Evolutionary conservation across 2,329 filamentous ascomycete genomes (phyloP).

Genomic region (Colletotrichum lini): DNA sequence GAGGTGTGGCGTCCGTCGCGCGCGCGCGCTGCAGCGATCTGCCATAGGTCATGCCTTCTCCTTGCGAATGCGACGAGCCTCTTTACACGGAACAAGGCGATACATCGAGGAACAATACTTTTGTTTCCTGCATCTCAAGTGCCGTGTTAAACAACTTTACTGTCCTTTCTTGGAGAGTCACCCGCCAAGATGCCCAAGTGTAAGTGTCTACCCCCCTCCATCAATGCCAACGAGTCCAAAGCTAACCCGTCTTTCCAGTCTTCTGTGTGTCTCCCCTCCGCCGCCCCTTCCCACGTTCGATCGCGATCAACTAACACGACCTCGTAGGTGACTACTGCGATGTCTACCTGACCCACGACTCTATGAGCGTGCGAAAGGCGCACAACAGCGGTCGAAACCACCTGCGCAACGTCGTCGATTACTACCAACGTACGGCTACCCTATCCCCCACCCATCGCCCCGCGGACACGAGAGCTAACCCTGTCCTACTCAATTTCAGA

Average conservation of each 20-base stretch:
- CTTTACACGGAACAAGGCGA: not conserved
- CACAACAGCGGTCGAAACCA: slow-evolving; percentile 98
- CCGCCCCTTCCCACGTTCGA: not conserved
- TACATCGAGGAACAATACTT: slow-evolving; percentile 19
- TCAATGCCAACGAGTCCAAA: slow-evolving; percentile 13
- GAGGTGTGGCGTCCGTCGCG: slow-evolving; percentile 29
- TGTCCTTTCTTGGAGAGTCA: not conserved
- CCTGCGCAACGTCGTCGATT: slow-evolving; percentile 96
- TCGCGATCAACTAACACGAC: slow-evolving; percentile 49
- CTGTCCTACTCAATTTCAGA: slow-evolving; percentile 67
- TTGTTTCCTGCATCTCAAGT: slow-evolving; percentile 11
- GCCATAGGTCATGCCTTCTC: not conserved
- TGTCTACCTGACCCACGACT: slow-evolving; percentile 99
- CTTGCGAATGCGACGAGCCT: slow-evolving; percentile 29
- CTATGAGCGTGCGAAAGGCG: slow-evolving; percentile 99
- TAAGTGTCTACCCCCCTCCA: slow-evolving; percentile 64
- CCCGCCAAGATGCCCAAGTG: slow-evolving; percentile 85
- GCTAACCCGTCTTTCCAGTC: slow-evolving; percentile 64
- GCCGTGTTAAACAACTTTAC: not conserved
- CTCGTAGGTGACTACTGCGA: slow-evolving; percentile 92
- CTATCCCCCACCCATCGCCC: slow-evolving; percentile 3
- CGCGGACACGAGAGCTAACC: slow-evolving; percentile 34
- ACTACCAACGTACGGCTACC: slow-evolving; percentile 86
- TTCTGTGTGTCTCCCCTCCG: slow-evolving; percentile 62
- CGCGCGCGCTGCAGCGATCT: slow-evolving; percentile 7